Percentiles rank a stretch among this genome's conserved stretches.
phyloP scores from a whole-genome alignment of 768 basidiomycete species.

The Macrolepiota dolichaula region DNA sequence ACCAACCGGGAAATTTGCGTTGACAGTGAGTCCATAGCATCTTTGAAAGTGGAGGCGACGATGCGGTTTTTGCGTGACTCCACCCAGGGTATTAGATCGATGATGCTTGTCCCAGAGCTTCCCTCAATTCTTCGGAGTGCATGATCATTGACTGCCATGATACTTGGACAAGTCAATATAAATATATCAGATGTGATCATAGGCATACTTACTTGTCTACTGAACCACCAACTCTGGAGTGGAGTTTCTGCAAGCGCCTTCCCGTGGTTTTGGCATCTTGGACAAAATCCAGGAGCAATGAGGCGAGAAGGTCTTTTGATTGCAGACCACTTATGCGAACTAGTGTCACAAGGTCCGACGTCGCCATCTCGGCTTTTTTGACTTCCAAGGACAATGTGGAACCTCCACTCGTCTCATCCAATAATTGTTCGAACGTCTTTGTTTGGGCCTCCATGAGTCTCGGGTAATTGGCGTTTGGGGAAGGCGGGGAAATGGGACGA shows the following conservation, averaged over 20 bases:
- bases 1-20: conserved; percentile 51
- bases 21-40: conserved; percentile 61
- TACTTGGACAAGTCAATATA: conserved; percentile 32
- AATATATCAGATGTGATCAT: not conserved
- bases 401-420: conserved; percentile 56
- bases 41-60: conserved; percentile 50
- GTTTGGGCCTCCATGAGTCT: conserved; percentile 57
- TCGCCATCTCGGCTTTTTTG: conserved; percentile 77
- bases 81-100: conserved; percentile 34
- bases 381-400: conserved; percentile 63
- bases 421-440: conserved; percentile 57
- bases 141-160: conserved; percentile 73
- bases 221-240: conserved; percentile 66
- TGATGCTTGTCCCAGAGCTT: conserved; percentile 29
- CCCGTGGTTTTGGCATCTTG: conserved; percentile 59
- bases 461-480: conserved; percentile 57
- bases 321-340: conserved; percentile 62
- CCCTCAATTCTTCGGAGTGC: conserved; percentile 57
- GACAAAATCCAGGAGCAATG: conserved; percentile 50
- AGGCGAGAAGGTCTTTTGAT: conserved; percentile 54
- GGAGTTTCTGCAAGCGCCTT: conserved; percentile 56
- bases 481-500: conserved; percentile 11
- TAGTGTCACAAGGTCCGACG: conserved; percentile 59
- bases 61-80: conserved; percentile 36
- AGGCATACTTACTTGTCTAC: conserved; percentile 61